Evolutionary conservation across 768 basidiomycete genomes (phyloP).

Genomic region (Rhodotorula toruloides): DNA sequence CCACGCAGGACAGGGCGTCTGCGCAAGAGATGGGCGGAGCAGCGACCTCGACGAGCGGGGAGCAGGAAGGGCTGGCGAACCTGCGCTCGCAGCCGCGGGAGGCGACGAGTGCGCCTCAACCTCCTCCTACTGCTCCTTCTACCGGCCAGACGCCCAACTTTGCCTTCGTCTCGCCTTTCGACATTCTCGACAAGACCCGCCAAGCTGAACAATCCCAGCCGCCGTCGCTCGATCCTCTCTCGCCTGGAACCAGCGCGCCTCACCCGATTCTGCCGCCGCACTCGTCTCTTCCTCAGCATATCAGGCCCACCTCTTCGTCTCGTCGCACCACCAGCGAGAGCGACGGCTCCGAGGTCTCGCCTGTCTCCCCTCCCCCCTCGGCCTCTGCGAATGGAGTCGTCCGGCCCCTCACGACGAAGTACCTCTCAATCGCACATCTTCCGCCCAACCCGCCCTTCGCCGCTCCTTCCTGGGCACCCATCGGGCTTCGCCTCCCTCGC

Average conservation of each 20-base stretch:
- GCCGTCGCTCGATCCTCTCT: background rate
- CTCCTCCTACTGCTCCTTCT: no score
- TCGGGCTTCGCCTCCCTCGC: conserved; percentile 13
- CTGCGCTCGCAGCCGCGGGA: no score
- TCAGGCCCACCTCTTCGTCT: no score
- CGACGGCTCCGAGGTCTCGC: background rate
- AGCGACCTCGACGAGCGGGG: no score
- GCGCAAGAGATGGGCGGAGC: no score
- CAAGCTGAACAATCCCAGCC: background rate
- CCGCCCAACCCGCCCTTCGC: background rate
- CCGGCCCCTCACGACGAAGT: background rate
- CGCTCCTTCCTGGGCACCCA: background rate
- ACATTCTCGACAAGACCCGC: background rate
- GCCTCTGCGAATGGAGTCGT: background rate
- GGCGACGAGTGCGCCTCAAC: no score
- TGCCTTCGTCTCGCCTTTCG: conserved; percentile 22
- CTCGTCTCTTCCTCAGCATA: no score
- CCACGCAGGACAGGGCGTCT: background rate
- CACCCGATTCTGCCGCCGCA: no score
- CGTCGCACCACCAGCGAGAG: no score
- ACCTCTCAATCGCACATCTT: no score
- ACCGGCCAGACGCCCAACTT: background rate
- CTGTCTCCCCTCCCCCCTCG: background rate
- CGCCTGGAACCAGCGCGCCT: background rate
- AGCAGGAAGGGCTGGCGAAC: no score